Evolutionary conservation across 805 yeast species (phyloP).

Genomic region (Saccharomycopsis sp.): DNA sequence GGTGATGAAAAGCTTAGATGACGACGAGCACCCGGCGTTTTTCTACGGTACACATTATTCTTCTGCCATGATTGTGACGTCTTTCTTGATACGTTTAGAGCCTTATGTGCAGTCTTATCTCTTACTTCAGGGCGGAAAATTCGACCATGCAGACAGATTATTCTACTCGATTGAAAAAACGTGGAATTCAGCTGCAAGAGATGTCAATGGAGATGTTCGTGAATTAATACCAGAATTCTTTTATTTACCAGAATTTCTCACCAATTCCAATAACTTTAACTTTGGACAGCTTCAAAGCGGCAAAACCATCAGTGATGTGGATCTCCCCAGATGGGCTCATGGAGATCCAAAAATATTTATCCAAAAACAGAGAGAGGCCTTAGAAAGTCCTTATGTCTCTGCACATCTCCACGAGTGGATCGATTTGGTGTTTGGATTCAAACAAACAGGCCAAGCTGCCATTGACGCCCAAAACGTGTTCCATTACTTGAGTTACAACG

Average conservation of each 20-base stretch:
- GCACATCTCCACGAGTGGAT: slow-evolving; percentile 76
- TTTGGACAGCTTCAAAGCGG: slow-evolving; percentile 69
- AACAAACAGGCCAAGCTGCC: slow-evolving; percentile 70
- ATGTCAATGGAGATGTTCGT: slow-evolving; percentile 80
- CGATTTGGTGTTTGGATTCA: slow-evolving; percentile 74
- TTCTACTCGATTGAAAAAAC: slow-evolving; percentile 70
- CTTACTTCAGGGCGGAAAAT: slow-evolving; percentile 76
- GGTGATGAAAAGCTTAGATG: slow-evolving; percentile 57
- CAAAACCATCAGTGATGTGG: slow-evolving; percentile 49
- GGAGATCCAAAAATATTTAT: slow-evolving; percentile 70
- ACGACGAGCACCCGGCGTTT: slow-evolving; percentile 61
- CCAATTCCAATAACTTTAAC: slow-evolving; percentile 57
- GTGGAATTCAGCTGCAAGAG: slow-evolving; percentile 74
- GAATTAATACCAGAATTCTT: slow-evolving; percentile 85
- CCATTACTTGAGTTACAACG: slow-evolving; percentile 78
- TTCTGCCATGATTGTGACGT: slow-evolving; percentile 87
- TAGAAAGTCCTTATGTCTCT: slow-evolving; percentile 78
- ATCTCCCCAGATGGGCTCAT: slow-evolving; percentile 78
- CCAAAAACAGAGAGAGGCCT: slow-evolving; percentile 69
- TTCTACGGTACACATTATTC: slow-evolving; percentile 94
- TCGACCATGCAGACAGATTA: slow-evolving; percentile 82
- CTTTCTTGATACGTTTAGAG: slow-evolving; percentile 65
- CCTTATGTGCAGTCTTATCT: slow-evolving; percentile 80
- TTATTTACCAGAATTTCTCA: slow-evolving; percentile 71
- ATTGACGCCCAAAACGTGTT: slow-evolving; percentile 65